These are phyloP conservation scores for Cyathus striatus DNA, from an alignment of 768 basidiomycete genomes.

Conservation along the genomic window DNA sequence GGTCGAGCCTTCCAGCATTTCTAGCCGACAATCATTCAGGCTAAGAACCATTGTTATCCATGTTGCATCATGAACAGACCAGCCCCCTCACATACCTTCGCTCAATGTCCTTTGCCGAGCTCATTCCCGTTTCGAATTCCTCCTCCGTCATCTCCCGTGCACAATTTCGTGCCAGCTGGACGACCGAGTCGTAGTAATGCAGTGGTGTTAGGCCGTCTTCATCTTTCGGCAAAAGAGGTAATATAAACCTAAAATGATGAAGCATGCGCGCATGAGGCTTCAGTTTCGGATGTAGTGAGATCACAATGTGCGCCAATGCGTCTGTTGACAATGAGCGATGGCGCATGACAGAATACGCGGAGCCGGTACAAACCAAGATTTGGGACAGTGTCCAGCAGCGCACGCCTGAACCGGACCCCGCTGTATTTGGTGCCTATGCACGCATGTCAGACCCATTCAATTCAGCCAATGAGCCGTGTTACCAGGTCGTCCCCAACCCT, in stretches of 20 bases:
- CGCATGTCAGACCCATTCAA: too few relatives aligned
- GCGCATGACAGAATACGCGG: too few relatives aligned
- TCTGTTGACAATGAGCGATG: too few relatives aligned
- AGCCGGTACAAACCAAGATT: conserved; percentile 55
- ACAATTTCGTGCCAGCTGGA: conserved; percentile 66
- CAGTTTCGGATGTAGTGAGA: conserved; percentile 64
- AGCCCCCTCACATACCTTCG: conserved; percentile 41
- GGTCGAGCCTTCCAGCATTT: conserved; percentile 56
- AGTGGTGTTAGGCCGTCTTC: conserved; percentile 62
- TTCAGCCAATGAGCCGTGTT: too few relatives aligned
- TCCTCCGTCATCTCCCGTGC: conserved; percentile 56
- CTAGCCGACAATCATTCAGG: conserved; percentile 57
- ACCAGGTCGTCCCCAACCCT: conserved; percentile 77
- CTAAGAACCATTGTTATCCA: conserved; percentile 26
- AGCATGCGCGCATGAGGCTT: conserved; percentile 75
- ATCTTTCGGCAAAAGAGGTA: conserved; percentile 54
- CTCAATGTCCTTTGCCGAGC: conserved; percentile 57
- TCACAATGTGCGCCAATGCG: conserved; percentile 61
- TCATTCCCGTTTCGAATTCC: conserved; percentile 62
- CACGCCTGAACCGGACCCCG: conserved; percentile 59
- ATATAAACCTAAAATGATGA: conserved; percentile 75
- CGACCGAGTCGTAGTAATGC: conserved; percentile 73
- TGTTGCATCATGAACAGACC: not conserved
- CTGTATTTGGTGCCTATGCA: conserved; percentile 58
- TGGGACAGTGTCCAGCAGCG: conserved; percentile 66